Evolutionary conservation across 164 flowering plant species (phyloP).

Genomic region (Houttuynia cordata): DNA sequence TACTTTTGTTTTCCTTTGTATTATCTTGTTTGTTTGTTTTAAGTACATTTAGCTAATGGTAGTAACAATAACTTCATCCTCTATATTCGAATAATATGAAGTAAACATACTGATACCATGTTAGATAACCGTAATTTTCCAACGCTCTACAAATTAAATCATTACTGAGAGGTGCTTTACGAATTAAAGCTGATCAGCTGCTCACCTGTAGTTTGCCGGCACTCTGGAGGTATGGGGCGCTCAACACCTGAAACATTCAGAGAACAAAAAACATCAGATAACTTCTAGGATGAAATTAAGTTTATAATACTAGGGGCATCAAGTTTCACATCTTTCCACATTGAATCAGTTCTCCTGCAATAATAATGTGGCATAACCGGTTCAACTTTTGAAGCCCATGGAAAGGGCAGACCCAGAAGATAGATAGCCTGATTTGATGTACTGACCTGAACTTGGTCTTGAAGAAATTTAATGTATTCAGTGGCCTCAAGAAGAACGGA

Average conservation of each 20-base stretch:
- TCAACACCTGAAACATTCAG: constrained; percentile 45
- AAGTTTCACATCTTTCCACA: background rate
- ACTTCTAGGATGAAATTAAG: background rate
- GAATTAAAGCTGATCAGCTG: background rate
- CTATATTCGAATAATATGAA: too few relatives aligned
- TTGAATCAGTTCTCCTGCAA: background rate
- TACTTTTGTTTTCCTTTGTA: background rate
- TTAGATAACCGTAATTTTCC: too few relatives aligned
- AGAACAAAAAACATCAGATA: background rate
- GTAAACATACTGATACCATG: too few relatives aligned
- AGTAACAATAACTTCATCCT: too few relatives aligned
- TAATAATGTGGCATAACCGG: background rate
- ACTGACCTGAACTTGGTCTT: constrained; percentile 79
- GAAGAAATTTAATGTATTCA: constrained; percentile 81
- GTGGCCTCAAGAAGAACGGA: constrained; percentile 80
- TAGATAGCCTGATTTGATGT: background rate
- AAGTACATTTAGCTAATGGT: background rate
- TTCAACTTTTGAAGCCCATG: background rate
- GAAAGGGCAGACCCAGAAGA: too few relatives aligned
- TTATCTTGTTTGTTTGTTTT: too few relatives aligned
- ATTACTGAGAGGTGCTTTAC: too few relatives aligned
- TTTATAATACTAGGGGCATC: background rate
- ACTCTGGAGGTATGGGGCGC: constrained; percentile 73
- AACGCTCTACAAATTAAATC: too few relatives aligned
- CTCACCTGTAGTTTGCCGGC: constrained; percentile 36